phyloP scores from a whole-genome alignment of 2,329 filamentous ascomycete species.

The Rachicladosporium sp. region DNA sequence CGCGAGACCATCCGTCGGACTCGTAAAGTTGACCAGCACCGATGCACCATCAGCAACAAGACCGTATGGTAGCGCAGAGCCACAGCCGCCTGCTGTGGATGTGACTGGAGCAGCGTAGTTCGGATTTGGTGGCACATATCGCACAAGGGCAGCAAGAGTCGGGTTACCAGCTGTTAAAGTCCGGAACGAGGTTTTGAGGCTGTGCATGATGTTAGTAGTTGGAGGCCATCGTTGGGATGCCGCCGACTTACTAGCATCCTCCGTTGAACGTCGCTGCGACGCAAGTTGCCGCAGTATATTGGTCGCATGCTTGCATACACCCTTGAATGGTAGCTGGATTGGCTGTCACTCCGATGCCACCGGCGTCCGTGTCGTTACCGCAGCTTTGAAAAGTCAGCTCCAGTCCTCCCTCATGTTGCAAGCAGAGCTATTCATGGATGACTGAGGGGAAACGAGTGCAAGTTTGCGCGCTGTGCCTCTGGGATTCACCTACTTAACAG shows the following conservation, averaged over 20 bases:
- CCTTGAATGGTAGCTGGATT: constrained; percentile 4
- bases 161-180: not conserved
- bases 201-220: constrained; percentile 6
- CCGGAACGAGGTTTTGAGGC: constrained; percentile 11
- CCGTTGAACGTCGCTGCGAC: constrained; percentile 6
- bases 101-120: constrained; percentile 9
- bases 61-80: constrained; percentile 10
- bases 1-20: constrained; percentile 14
- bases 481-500: constrained; percentile 3
- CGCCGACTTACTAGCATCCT: not conserved
- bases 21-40: constrained; percentile 9
- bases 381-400: not conserved
- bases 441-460: no score
- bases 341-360: not conserved
- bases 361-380: constrained; percentile 8
- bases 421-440: no score
- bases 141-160: constrained; percentile 4
- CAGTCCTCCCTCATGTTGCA: no score
- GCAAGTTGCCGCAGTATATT: constrained; percentile 4
- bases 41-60: constrained; percentile 11
- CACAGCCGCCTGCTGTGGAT: constrained; percentile 15
- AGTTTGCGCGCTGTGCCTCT: no score
- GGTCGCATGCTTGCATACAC: constrained; percentile 11
- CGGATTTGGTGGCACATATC: constrained; percentile 12
- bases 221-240: no score